Evolutionary conservation across 257 asterid species (phyloP), one percentile per base, ranked within the genome.

Genomic region (Solanum chiquidenum): DNA sequence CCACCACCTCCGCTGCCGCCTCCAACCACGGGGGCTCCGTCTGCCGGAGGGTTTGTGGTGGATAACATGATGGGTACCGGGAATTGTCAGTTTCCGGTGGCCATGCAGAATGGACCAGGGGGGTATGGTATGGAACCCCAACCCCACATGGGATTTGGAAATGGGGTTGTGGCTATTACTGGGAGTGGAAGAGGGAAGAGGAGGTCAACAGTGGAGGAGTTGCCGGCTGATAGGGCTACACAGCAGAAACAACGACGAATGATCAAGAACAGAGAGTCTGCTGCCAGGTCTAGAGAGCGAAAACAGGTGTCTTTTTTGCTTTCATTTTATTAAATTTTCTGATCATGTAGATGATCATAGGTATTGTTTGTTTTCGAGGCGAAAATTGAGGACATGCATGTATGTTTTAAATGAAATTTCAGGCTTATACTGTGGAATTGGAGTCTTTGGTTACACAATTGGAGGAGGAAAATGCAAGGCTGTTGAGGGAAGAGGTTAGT

Each of bases 181-280:
- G 77, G 87, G 46, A 87, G 86, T 11, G 91, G 85, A 46, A 94
- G 97, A 86, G 98, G 99, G 93, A 96, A 94, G 92, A 92, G 98
- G 89, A 93, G 95, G 89, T 95, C 91, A 87, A 93, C 92, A 3
- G 95, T 91, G 80, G 98, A 95, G 88, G 99, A 95, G 52, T 89
- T 87, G 89, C 94, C 95, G 62, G 91, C 95, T 13, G 99, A 96
- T 88, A 96, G 93, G 90, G 98, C 99, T 49, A 94, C 99, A 16
- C 99, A 95, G 92, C 99, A 97, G 93, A 97, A 94, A 91, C 99
- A 97, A 94, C 92, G 96, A 90, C 91, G 99, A 68, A 97, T 97
- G 99, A 97, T 97, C 86, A 97, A 97, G 91, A 97, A 97, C 91
- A 92, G 99, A 89, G 99, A 97, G 86, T 95, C 98, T 87, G 99